Base-by-base conservation (phyloP, 768 basidiomycete species). In the Boletus pseudo-olivaceus region DNA sequence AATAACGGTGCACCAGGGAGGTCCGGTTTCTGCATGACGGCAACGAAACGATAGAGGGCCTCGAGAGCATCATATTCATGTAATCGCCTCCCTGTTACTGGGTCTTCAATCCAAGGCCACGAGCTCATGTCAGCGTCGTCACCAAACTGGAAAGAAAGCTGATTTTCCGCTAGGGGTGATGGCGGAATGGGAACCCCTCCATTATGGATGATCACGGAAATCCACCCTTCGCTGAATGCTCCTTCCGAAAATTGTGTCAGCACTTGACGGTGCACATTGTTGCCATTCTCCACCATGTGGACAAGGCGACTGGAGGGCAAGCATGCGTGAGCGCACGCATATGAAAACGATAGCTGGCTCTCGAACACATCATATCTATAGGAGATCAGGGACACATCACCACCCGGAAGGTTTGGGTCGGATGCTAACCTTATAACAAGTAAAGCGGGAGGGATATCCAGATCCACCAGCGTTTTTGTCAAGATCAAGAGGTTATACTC, bases 401-500 rank as follows among this genome's bases (percentile, higher is more conserved):
- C 42, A 32, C 49, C 1, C 26, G 15, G 19, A 26, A 41, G n/a
- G 30, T 30, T 34, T 7, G 10, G 43, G 17, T 39, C 14, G 10
- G 33, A 46, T 14, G 59, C 78, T 43, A 55, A 88, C 88, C 84
- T 76, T 61, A 91, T 77, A 10, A 91, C 78, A 29, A 85, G 69
- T 7, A 79, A 76, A 7, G 77, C 79, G 30, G 75, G 75, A 7
- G 84, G 81, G 27, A 87, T 49, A 44, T 83, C 83, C 11, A 87
- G 59, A 62, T 87, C 85, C 64, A 86, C 82, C 6, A 76, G 68
- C 1, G 77, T 75, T 60, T 82, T 82, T 1, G 82, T 84, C 29
- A 79, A 72, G 32, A 92, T 73, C 32, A 90, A 69, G 10, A 90
- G 72, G 63, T 92, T 92, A 57, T 75, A 77, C 10, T 75, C 75